These are phyloP conservation scores for Suillus sp. DNA, from an alignment of 768 basidiomycete species.

Conservation along the genomic window DNA sequence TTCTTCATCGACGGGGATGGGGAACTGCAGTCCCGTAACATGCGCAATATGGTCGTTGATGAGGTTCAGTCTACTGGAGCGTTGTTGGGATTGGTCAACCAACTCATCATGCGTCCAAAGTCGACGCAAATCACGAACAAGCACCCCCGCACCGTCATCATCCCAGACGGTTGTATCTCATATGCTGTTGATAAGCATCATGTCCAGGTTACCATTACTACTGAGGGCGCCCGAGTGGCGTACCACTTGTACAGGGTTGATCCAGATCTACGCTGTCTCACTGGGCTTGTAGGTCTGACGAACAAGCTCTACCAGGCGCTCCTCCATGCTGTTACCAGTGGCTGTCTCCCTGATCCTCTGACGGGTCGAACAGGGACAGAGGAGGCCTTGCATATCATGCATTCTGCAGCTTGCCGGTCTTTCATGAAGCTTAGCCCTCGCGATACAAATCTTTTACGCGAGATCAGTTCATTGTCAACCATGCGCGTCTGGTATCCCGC, in stretches of 20 bases:
- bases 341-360: constrained; percentile 44
- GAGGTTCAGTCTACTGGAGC: constrained; percentile 43
- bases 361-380: constrained; percentile 46
- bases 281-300: constrained; percentile 27
- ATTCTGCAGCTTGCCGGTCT: constrained; percentile 40
- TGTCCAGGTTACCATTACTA: constrained; percentile 20
- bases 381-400: constrained; percentile 43
- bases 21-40: constrained; percentile 44
- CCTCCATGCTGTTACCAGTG: constrained; percentile 47
- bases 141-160: constrained; percentile 32
- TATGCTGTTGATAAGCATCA: constrained; percentile 19
- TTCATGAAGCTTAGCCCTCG: constrained; percentile 38
- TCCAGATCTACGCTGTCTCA: constrained; percentile 31
- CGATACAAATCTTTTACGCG: constrained; percentile 35
- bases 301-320: constrained; percentile 41
- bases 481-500: constrained; percentile 40
- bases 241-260: constrained; percentile 37
- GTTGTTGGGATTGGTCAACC: constrained; percentile 44
- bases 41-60: constrained; percentile 46
- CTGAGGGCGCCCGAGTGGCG: constrained; percentile 2
- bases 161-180: constrained; percentile 39
- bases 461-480: constrained; percentile 39
- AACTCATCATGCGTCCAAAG: constrained; percentile 43
- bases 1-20: constrained; percentile 40
- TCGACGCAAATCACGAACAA: not conserved